Evolutionary conservation across 805 yeast species (phyloP), one percentile per base, ranked within the genome.

Genomic region (Metschnikowia similis): DNA sequence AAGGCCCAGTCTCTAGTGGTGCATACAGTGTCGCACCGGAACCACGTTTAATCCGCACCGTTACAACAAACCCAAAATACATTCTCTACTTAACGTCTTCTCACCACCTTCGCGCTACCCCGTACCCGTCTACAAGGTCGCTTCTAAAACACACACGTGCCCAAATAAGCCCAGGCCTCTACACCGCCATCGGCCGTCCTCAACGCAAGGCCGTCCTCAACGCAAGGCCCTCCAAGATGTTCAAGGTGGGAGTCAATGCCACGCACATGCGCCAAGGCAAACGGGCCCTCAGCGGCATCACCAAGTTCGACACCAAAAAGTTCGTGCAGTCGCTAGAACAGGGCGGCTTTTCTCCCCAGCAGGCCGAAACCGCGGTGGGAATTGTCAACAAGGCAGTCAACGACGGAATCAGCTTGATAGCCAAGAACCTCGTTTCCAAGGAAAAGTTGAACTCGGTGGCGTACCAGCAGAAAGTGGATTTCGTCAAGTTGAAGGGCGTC

Each of bases 401-500:
- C 59, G 94, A 89, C 55, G 94, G 96, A 4, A 82, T 90, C 30
- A 77, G 79, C 21, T 81, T 85, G 49, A 83, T 89, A 27, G 83
- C 91, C 8, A 76, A 84, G 35, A 86, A 86, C 61, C 70, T 92
- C 49, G 96, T 92, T n/a, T 82, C 90, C 27, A 85, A 89, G 58
- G 97, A 90, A 58, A 83, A 85, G 40, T 76, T 92, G 41, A 83
- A 88, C 30, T 83, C 90, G 56, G 80, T 90, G 62, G 86, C 96
- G 3, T 94, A 94, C 66, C 96, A 92, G 65, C 98, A 94, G 61
- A 89, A 92, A 59, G 97, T 94, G 31, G 98, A 94, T 64, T 92
- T 94, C 75, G 94, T 97, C 35, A 92, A 92, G 63, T 77, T 94
- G 52, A 85, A 91, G 62, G 96, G 96, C 31, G 98, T 92, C 65